Evolutionary conservation across 805 yeast species (phyloP).

Genomic region (Metschnikowia continentalis): DNA sequence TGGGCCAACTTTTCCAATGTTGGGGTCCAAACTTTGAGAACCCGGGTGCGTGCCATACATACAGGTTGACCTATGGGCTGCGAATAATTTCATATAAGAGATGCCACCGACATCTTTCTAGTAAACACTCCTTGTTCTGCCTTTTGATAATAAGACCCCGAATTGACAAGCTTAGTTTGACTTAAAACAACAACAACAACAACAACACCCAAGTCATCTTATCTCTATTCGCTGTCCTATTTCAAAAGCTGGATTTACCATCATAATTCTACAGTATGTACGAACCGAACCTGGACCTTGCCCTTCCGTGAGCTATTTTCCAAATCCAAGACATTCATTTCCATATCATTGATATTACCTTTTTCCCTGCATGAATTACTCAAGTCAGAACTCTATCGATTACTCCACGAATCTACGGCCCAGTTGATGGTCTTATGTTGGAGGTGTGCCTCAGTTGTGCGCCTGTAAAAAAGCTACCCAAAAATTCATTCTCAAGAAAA

Average conservation of each 20-base stretch:
- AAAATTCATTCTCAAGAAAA: neutral
- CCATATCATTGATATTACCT: no score
- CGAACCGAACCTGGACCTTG: no score
- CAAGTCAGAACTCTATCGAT: neutral
- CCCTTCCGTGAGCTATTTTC: neutral
- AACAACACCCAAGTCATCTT: slow-evolving; percentile 7
- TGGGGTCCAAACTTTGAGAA: slow-evolving; percentile 15
- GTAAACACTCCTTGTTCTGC: slow-evolving; percentile 1
- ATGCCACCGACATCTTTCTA: slow-evolving; percentile 2
- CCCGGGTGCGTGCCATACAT: slow-evolving; percentile 5
- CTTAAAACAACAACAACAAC: slow-evolving; percentile 12
- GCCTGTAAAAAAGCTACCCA: slow-evolving; percentile 3
- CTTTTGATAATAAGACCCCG: neutral
- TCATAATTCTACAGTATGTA: slow-evolving; percentile 12
- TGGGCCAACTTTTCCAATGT: slow-evolving; percentile 20
- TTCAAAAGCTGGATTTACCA: slow-evolving; percentile 2
- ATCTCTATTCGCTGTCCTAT: slow-evolving; percentile 1
- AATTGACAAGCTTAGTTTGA: neutral
- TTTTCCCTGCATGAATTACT: neutral
- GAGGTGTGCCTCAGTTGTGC: neutral
- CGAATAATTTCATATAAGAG: slow-evolving; percentile 13
- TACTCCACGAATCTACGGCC: neutral
- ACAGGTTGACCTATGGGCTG: slow-evolving; percentile 8
- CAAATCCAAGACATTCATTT: neutral
- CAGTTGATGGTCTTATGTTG: neutral